These are phyloP conservation scores for Saccharomyces hybrid DNA, from an alignment of 1,139 yeast species.

Conservation along the genomic window DNA sequence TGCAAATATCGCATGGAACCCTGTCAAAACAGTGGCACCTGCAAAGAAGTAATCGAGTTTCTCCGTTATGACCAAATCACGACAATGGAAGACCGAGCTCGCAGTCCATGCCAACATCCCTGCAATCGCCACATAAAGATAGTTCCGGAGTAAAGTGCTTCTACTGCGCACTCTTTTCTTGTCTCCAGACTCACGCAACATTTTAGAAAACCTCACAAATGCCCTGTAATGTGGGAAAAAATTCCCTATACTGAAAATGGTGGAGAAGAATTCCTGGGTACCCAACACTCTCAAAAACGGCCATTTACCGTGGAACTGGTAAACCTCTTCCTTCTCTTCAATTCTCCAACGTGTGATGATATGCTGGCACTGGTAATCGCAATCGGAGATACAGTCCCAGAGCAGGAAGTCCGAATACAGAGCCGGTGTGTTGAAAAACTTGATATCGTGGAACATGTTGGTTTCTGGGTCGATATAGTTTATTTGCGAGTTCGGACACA, in stretches of 20 bases:
- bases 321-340: conserved; percentile 42
- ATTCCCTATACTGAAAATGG: conserved; percentile 72
- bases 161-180: conserved; percentile 6
- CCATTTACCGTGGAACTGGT: conserved; percentile 97
- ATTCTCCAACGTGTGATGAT: conserved; percentile 52
- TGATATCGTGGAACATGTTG: conserved; percentile 31
- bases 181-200: conserved; percentile 13
- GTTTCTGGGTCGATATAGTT: conserved; percentile 15
- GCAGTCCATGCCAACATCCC: conserved; percentile 86
- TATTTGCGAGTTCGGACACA: conserved; percentile 31
- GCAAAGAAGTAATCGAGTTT: conserved; percentile 88
- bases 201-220: conserved; percentile 34
- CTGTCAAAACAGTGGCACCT: conserved; percentile 74
- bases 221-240: conserved; percentile 69
- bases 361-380: conserved; percentile 90
- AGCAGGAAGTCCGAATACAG: conserved; percentile 39
- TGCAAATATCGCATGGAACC: conserved; percentile 59
- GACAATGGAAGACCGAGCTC: conserved; percentile 77
- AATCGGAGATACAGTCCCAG: conserved; percentile 78
- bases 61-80: conserved; percentile 76
- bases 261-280: conserved; percentile 78
- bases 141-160: conserved; percentile 20
- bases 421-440: conserved; percentile 27
- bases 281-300: conserved; percentile 73
- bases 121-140: conserved; percentile 37